Conservation (phyloP, 495 filamentous ascomycete species). For the Podospora fimiseda region DNA sequence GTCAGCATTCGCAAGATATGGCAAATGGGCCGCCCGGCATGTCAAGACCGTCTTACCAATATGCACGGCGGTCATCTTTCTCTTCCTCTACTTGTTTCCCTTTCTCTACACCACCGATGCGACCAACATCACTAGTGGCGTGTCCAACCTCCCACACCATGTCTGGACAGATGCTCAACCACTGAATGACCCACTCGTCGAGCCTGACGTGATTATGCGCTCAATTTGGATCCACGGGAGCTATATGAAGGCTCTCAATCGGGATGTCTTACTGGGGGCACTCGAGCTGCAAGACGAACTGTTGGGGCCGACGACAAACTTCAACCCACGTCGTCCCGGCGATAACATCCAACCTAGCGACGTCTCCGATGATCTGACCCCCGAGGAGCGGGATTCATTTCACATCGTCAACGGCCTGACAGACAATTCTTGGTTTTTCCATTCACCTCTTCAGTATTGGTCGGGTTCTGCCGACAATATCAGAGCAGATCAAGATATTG, state of each 20-base stretch:
- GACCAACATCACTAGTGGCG: conserved; percentile 51
- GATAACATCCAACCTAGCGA: conserved; percentile 9
- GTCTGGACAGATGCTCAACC: conserved; percentile 69
- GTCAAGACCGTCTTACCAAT: conserved; percentile 58
- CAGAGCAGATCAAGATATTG: conserved; percentile 49
- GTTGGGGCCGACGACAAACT: conserved; percentile 47
- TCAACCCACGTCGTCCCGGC: conserved; percentile 36
- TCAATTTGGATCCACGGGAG: conserved; percentile 54
- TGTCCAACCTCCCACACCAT: conserved; percentile 61
- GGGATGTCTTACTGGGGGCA: conserved; percentile 52
- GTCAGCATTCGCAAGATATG: conserved; percentile 54
- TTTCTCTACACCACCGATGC: conserved; percentile 60
- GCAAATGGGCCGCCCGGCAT: conserved; percentile 57
- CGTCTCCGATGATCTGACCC: conserved; percentile 24
- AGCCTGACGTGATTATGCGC: conserved; percentile 51
- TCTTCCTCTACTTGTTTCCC: conserved; percentile 60
- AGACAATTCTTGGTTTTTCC: conserved; percentile 55
- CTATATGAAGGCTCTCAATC: conserved; percentile 64
- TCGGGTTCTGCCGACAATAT: conserved; percentile 53
- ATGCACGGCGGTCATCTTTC: conserved; percentile 54
- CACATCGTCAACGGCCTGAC: conserved; percentile 48
- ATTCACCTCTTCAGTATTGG: conserved; percentile 73
- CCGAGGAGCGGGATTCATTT: conserved; percentile 39
- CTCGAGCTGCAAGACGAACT: conserved; percentile 57
- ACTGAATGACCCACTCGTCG: conserved; percentile 33